These are phyloP conservation scores for Ogataea hybrid DNA, from an alignment of 1,139 yeast genomes.

Conservation along the genomic window DNA sequence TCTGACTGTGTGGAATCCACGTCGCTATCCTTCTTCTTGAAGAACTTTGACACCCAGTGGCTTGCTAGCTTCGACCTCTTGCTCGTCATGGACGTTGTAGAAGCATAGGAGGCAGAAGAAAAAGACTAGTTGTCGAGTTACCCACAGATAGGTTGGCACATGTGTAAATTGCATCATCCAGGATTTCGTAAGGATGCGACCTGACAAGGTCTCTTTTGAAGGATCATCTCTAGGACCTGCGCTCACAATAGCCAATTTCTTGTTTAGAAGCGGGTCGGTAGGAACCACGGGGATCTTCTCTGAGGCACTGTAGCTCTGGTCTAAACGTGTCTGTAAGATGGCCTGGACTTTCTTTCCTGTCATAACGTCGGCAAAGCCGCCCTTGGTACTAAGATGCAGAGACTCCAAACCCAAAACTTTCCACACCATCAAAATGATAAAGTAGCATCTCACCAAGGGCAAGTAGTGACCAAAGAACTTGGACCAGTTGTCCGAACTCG, in stretches of 20 bases:
- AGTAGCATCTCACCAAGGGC: slow-evolving; percentile 71
- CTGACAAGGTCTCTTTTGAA: slow-evolving; percentile 29
- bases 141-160: slow-evolving; percentile 19
- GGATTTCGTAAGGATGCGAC: slow-evolving; percentile 67
- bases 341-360: slow-evolving; percentile 11
- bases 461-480: slow-evolving; percentile 74
- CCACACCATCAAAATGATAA: slow-evolving; percentile 67
- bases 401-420: slow-evolving; percentile 37
- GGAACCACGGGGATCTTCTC: slow-evolving; percentile 37
- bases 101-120: slow-evolving; percentile 3
- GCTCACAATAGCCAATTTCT: slow-evolving; percentile 46
- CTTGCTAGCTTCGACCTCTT: slow-evolving; percentile 14
- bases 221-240: slow-evolving; percentile 35
- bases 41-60: slow-evolving; percentile 24
- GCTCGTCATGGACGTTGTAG: slow-evolving; percentile 4
- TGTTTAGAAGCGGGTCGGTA: slow-evolving; percentile 50
- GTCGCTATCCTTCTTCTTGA: slow-evolving; percentile 18
- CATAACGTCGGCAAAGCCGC: slow-evolving; percentile 19
- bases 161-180: slow-evolving; percentile 74
- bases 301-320: slow-evolving; percentile 17
- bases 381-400: slow-evolving; percentile 7
- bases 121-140: slow-evolving; percentile 8
- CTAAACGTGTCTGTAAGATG: slow-evolving; percentile 16
- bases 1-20: background rate
- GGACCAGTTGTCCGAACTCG: slow-evolving; percentile 48